These are phyloP conservation scores for Blastocrithidia nonstop DNA, from an alignment of 208 protist genomes.

Conservation along the genomic window DNA sequence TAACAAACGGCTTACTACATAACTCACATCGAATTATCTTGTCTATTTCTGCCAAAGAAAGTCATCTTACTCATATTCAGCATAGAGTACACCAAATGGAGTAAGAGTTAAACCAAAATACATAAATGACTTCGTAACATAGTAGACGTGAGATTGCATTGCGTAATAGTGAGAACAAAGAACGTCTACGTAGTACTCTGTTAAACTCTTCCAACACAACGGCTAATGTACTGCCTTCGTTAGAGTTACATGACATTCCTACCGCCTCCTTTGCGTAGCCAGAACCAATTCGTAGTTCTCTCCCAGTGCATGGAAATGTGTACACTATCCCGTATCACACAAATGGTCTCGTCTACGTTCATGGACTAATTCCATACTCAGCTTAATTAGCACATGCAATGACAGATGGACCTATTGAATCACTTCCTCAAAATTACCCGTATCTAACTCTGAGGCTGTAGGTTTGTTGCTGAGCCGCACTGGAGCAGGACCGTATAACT, in stretches of 20 bases:
- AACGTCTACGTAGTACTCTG: too few relatives aligned
- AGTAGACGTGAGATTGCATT: too few relatives aligned
- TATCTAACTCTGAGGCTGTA: constrained; percentile 27
- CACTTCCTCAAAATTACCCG: too few relatives aligned
- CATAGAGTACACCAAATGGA: constrained; percentile 37
- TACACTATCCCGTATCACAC: constrained; percentile 60
- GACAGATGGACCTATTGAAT: too few relatives aligned
- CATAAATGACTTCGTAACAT: too few relatives aligned
- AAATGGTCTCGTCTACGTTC: constrained; percentile 84
- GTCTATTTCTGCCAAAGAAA: constrained; percentile 50
- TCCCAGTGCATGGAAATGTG: constrained; percentile 5
- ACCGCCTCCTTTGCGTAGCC: constrained; percentile 57
- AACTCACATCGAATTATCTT: constrained; percentile 57
- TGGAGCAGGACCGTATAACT: constrained; percentile 46
- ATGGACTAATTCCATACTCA: constrained; percentile 62
- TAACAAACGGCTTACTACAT: constrained; percentile 41
- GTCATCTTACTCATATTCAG: constrained; percentile 44
- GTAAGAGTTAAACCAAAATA: too few relatives aligned
- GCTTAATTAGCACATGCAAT: constrained; percentile 13
- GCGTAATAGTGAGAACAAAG: too few relatives aligned
- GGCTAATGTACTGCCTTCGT: constrained; percentile 59
- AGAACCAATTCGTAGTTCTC: constrained; percentile 11
- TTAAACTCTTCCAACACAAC: too few relatives aligned
- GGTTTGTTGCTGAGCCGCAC: constrained; percentile 38
- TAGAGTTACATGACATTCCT: constrained; percentile 68